These are phyloP conservation scores for Chaetomium tenue DNA, from an alignment of 495 filamentous ascomycete species.

Conservation along the genomic window DNA sequence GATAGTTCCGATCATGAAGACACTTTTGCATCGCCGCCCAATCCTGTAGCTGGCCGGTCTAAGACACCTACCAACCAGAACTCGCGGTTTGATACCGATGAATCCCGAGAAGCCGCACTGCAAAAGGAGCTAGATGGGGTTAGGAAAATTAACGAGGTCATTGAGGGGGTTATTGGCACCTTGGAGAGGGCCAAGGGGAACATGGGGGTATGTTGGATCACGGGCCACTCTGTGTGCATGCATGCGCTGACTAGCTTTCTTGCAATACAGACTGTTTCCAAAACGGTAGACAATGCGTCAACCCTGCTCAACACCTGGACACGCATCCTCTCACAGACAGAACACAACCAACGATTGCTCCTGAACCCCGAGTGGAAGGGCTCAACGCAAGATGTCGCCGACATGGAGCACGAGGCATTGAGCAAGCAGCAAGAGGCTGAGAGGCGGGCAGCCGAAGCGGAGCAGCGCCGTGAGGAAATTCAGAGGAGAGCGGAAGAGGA, in stretches of 20 bases:
- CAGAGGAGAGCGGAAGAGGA: slow-evolving; percentile 70
- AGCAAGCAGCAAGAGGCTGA: slow-evolving; percentile 70
- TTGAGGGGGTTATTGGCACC: slow-evolving; percentile 78
- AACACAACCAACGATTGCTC: slow-evolving; percentile 92
- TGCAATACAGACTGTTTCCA: slow-evolving; percentile 67
- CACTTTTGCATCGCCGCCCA: slow-evolving; percentile 64
- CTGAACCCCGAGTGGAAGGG: slow-evolving; percentile 89
- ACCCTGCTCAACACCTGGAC: slow-evolving; percentile 96
- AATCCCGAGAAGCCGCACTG: slow-evolving; percentile 69
- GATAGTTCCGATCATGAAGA: slow-evolving; percentile 54
- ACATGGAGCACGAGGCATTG: slow-evolving; percentile 74
- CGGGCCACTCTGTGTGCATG: background rate
- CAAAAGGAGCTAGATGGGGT: slow-evolving; percentile 78
- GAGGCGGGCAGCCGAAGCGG: slow-evolving; percentile 69
- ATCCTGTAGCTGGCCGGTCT: slow-evolving; percentile 32
- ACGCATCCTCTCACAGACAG: slow-evolving; percentile 90
- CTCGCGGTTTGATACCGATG: slow-evolving; percentile 62
- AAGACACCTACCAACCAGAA: slow-evolving; percentile 53
- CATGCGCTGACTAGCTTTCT: background rate
- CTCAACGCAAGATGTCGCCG: slow-evolving; percentile 74
- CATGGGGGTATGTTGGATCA: slow-evolving; percentile 67
- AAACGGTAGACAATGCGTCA: slow-evolving; percentile 82
- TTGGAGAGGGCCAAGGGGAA: slow-evolving; percentile 80
- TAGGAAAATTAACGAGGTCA: slow-evolving; percentile 77
- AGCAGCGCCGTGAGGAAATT: slow-evolving; percentile 70